phyloP scores from a whole-genome alignment of 1,139 yeast species.

The Lipomyces yarrowii region DNA sequence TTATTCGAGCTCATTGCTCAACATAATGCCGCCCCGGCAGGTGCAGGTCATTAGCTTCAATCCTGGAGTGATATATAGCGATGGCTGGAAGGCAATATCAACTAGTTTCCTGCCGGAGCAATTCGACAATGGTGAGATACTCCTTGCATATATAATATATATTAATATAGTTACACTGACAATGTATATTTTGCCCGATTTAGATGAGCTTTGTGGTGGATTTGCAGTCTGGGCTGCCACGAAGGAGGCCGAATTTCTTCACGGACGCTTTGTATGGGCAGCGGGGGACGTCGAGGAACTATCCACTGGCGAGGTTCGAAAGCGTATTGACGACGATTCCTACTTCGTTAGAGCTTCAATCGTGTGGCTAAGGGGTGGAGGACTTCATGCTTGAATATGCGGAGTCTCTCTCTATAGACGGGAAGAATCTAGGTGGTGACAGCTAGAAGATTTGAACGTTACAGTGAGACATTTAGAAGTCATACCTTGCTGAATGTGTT shows the following conservation, averaged over 20 bases:
- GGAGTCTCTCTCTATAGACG: background rate
- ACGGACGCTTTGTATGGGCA: background rate
- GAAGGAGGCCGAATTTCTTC: slow-evolving; percentile 4
- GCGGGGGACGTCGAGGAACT: slow-evolving; percentile 6
- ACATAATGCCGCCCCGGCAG: background rate
- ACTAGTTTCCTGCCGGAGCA: background rate
- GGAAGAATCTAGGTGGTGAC: slow-evolving; percentile 4
- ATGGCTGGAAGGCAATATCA: background rate
- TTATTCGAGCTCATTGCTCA: slow-evolving; percentile 5
- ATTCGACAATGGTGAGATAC: slow-evolving; percentile 6
- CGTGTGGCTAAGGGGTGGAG: background rate
- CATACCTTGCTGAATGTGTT: background rate
- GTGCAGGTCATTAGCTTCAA: slow-evolving; percentile 2
- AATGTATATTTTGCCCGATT: background rate
- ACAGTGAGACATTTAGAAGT: background rate
- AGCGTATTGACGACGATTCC: slow-evolving; percentile 2
- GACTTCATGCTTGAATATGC: background rate
- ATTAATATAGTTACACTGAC: background rate
- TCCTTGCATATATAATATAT: background rate
- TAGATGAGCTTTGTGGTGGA: background rate
- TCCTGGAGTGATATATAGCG: background rate
- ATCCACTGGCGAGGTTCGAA: slow-evolving; percentile 6
- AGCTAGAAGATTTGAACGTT: background rate
- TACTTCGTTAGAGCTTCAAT: slow-evolving; percentile 2
- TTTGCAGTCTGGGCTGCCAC: slow-evolving; percentile 5